Base-by-base conservation (phyloP, 345 rosid genomes). In the Sapria himalayana region DNA sequence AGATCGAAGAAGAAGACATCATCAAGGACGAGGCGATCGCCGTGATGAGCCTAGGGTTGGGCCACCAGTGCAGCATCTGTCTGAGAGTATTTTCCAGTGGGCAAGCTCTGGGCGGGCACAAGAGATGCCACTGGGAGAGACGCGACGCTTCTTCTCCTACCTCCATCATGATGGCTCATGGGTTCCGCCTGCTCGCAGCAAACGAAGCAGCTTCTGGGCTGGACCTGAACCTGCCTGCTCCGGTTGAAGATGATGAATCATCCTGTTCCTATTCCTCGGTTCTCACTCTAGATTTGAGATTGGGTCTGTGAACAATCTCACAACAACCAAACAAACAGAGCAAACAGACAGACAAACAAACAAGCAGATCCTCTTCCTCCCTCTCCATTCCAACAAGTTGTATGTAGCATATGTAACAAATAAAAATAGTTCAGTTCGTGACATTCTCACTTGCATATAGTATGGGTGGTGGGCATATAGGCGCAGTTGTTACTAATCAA, bases 91-190 rank as follows among this genome's bases (percentile, higher is more conserved):
- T 73, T 48, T 41, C 76, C 0, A 74, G 61, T 46, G 89, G 93
- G 70, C 86, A 91, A 60, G 99, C 95, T 5, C 71, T 91, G 18
- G 84, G 78, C 5, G 95, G 99, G 17, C 99, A 84, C 60, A 84
- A 72, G 86, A 62, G 95, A 50, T 91, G 93, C 63, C 99, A 91
- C 53, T 92, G 62, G 79, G 93, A 35, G 72, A 78, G 56, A 73
- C 92, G 84, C 61, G 93, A 17, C 71, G 85, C 44, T 22, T 22
- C 61, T 13, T 16, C 32, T 14, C 38, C 44, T 9, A 10, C 36
- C 4, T 6, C 33, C 4, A 14, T 22, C 20, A 18, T 8, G 14
- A 13, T 25, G 48, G 32, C 33, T 39, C 59, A 34, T 22, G 63
- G 57, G 12, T 47, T 50, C 29, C 34, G 29, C 25, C 41, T 33